These are phyloP conservation scores for Usnea hakonensis DNA, from an alignment of 495 filamentous ascomycete species.

Conservation along the genomic window DNA sequence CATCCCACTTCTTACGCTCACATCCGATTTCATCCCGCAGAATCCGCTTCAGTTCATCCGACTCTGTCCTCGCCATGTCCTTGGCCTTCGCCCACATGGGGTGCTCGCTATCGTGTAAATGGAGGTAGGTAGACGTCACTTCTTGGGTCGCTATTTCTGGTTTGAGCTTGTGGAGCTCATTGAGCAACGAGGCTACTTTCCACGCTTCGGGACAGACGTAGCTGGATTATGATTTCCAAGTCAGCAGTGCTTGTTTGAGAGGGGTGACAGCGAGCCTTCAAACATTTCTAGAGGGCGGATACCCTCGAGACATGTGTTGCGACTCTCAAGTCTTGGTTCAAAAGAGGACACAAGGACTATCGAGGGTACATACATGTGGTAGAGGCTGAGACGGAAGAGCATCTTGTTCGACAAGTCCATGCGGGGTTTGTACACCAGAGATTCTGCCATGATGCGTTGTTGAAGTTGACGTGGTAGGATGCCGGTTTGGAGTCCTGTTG, in stretches of 20 bases:
- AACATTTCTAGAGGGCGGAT: too few species aligned
- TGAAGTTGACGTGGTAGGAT: background rate
- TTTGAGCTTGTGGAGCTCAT: background rate
- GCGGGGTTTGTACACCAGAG: background rate
- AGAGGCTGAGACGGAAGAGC: background rate
- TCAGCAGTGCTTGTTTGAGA: too few species aligned
- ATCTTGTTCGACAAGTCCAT: background rate
- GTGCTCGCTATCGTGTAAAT: background rate
- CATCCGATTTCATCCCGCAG: background rate
- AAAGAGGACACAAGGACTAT: too few species aligned
- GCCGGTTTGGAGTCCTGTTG: background rate
- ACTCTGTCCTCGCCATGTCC: background rate
- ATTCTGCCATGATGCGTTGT: background rate
- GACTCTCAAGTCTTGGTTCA: too few species aligned
- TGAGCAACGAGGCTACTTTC: background rate
- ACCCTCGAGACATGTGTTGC: too few species aligned
- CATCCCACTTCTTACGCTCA: background rate
- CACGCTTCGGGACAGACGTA: background rate
- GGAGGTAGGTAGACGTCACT: background rate
- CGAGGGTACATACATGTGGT: too few species aligned
- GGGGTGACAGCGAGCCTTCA: too few species aligned
- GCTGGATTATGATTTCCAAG: too few species aligned
- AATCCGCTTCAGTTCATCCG: background rate
- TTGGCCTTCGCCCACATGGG: background rate
- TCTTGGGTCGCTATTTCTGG: background rate